Percentiles rank a stretch among this genome's conserved stretches.
Evolutionary conservation across 2,329 filamentous ascomycete genomes (phyloP).

Genomic region (Penicillium brevicompactum): DNA sequence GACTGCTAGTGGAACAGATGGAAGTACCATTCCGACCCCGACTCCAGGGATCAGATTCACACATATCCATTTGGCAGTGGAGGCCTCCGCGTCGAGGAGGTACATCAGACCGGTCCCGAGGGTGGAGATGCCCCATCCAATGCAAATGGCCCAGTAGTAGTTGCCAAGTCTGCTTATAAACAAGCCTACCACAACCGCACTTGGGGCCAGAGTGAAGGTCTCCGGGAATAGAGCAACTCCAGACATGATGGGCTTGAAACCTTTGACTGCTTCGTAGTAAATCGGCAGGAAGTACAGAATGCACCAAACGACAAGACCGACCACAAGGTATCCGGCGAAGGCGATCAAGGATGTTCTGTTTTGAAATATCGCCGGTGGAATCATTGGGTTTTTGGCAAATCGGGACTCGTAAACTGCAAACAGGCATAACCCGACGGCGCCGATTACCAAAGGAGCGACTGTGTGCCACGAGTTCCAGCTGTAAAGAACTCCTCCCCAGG

Average conservation of each 20-base stretch:
- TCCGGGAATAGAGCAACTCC: slow-evolving; percentile 63
- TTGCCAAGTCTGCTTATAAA: background rate
- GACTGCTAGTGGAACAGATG: slow-evolving; percentile 61
- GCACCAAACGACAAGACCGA: slow-evolving; percentile 45
- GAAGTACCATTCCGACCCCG: slow-evolving; percentile 66
- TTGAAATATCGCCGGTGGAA: slow-evolving; percentile 48
- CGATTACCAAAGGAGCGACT: background rate
- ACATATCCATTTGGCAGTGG: background rate
- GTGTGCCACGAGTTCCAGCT: background rate
- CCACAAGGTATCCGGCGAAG: slow-evolving; percentile 41
- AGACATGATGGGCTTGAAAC: slow-evolving; percentile 54
- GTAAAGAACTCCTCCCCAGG: background rate
- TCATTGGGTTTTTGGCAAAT: slow-evolving; percentile 22
- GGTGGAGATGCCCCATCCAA: background rate
- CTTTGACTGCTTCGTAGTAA: slow-evolving; percentile 49
- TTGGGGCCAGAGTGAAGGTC: slow-evolving; percentile 64
- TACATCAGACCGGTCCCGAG: background rate
- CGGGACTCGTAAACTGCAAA: slow-evolving; percentile 20
- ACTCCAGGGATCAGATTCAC: background rate
- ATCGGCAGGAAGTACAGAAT: slow-evolving; percentile 58
- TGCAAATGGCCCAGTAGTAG: background rate
- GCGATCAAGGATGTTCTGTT: slow-evolving; percentile 41
- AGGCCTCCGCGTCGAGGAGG: background rate
- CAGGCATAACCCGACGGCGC: background rate
- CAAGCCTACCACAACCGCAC: slow-evolving; percentile 30